These are phyloP conservation scores for Penicillium egyptiacum DNA, from an alignment of 495 filamentous ascomycete genomes.

Conservation along the genomic window DNA sequence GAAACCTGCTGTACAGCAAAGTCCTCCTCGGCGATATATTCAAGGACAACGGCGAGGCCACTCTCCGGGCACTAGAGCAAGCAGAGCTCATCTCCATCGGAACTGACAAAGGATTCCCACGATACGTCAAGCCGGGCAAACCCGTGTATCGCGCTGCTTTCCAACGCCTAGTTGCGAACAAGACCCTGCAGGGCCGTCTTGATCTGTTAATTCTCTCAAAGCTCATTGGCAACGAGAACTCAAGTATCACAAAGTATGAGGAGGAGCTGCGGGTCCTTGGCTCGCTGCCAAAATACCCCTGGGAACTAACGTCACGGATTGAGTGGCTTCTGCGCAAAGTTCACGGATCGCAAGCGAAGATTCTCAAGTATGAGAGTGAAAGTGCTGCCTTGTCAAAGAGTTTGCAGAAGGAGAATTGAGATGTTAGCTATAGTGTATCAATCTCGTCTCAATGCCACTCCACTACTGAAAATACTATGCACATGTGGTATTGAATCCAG, in stretches of 20 bases:
- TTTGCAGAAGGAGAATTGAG: slow-evolving; percentile 32
- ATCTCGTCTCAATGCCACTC: neutral
- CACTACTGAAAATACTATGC: no score
- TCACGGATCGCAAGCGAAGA: slow-evolving; percentile 67
- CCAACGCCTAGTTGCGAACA: slow-evolving; percentile 64
- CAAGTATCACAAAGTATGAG: slow-evolving; percentile 75
- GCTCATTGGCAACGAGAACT: slow-evolving; percentile 68
- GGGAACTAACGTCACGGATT: slow-evolving; percentile 59
- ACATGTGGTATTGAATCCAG: no score
- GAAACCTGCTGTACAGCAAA: slow-evolving; percentile 73
- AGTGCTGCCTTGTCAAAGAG: slow-evolving; percentile 67
- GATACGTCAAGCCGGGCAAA: slow-evolving; percentile 72
- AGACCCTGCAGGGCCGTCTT: slow-evolving; percentile 68
- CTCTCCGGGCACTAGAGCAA: slow-evolving; percentile 77
- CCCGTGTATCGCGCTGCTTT: slow-evolving; percentile 90
- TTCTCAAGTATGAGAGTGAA: slow-evolving; percentile 72
- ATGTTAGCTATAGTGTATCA: neutral
- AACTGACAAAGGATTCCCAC: slow-evolving; percentile 71
- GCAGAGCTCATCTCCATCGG: slow-evolving; percentile 82
- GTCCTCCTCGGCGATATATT: slow-evolving; percentile 75
- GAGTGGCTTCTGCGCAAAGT: slow-evolving; percentile 74
- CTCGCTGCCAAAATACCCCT: slow-evolving; percentile 61
- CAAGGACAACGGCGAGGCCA: slow-evolving; percentile 62
- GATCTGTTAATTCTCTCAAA: slow-evolving; percentile 69
- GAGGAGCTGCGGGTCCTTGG: slow-evolving; percentile 68